Percentiles rank a stretch among this genome's conserved stretches.
These are phyloP conservation scores for Hippophae gyantsensis DNA, from an alignment of 306 rosid species.

Conservation along the genomic window DNA sequence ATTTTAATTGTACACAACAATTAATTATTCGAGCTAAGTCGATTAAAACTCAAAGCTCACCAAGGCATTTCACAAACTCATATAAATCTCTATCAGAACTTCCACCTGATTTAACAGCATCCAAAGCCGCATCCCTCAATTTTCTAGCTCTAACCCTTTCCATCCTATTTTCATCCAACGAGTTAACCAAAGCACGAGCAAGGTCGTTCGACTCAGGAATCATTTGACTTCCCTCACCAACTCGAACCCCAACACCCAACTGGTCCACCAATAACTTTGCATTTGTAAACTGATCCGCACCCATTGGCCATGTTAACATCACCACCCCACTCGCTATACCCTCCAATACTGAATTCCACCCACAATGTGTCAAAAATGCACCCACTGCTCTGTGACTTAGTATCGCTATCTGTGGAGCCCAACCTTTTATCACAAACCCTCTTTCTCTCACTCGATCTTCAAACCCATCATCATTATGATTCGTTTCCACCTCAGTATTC, in stretches of 20 bases:
- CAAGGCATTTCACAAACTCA: slow-evolving; percentile 17
- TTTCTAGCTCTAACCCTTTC: slow-evolving; percentile 22
- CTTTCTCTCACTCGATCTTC: slow-evolving; percentile 14
- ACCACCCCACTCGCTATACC: slow-evolving; percentile 30
- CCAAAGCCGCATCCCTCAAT: slow-evolving; percentile 16
- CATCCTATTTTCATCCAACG: slow-evolving; percentile 1
- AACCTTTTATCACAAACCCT: slow-evolving; percentile 31
- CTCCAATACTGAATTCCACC: slow-evolving; percentile 51
- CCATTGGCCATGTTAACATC: slow-evolving; percentile 55
- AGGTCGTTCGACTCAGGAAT: slow-evolving; percentile 20
- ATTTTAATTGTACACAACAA: no score
- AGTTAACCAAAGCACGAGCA: slow-evolving; percentile 7
- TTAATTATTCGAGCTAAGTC: no score
- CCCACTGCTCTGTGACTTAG: slow-evolving; percentile 37
- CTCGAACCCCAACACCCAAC: slow-evolving; percentile 23
- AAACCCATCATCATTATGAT: not conserved
- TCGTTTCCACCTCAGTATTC: not conserved
- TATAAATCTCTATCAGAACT: slow-evolving; percentile 32
- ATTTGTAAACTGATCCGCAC: slow-evolving; percentile 33
- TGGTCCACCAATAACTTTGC: slow-evolving; percentile 31
- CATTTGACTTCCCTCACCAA: slow-evolving; percentile 19
- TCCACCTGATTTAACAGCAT: slow-evolving; percentile 20
- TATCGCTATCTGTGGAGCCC: slow-evolving; percentile 41
- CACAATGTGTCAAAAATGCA: slow-evolving; percentile 42
- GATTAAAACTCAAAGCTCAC: not conserved